phyloP scores from a whole-genome alignment of 176 grass and related monocot species.

The Bothriochloa decipiens region DNA sequence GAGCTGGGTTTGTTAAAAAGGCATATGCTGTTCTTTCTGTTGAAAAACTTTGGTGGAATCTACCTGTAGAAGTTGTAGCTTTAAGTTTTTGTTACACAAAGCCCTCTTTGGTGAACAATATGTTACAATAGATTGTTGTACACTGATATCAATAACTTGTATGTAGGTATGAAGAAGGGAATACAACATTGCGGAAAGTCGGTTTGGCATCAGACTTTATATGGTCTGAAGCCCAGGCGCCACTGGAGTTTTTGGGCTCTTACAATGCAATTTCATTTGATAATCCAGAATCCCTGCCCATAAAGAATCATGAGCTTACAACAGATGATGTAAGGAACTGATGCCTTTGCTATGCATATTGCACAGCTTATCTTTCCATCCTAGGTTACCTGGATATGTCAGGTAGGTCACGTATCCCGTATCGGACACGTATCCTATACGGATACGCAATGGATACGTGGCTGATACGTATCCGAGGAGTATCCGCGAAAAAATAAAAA shows the following conservation, averaged over 20 bases:
- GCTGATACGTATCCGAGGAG: too few relatives aligned
- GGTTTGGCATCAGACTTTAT: slow-evolving; percentile 84
- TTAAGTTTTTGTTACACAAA: not conserved
- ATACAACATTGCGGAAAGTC: slow-evolving; percentile 73
- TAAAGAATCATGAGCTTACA: slow-evolving; percentile 90
- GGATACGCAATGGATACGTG: too few relatives aligned
- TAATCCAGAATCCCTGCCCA: slow-evolving; percentile 63
- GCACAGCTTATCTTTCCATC: slow-evolving; percentile 17
- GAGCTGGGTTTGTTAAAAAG: not conserved
- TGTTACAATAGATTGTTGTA: not conserved
- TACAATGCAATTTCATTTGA: slow-evolving; percentile 85
- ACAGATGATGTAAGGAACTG: slow-evolving; percentile 69
- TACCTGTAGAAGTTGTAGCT: not conserved
- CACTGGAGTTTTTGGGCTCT: slow-evolving; percentile 89
- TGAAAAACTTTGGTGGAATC: not conserved
- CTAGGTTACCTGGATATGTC: too few relatives aligned
- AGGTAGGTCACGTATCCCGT: too few relatives aligned
- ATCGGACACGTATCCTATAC: too few relatives aligned
- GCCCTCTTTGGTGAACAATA: slow-evolving; percentile 2
- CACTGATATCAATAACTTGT: not conserved
- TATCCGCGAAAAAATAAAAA: too few relatives aligned
- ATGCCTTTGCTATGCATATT: slow-evolving; percentile 21
- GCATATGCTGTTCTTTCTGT: not conserved
- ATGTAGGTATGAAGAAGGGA: slow-evolving; percentile 89
- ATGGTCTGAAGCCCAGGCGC: slow-evolving; percentile 69